Evolutionary conservation across 129 eudicot genomes (phyloP).

Genomic region (Arctium minus): DNA sequence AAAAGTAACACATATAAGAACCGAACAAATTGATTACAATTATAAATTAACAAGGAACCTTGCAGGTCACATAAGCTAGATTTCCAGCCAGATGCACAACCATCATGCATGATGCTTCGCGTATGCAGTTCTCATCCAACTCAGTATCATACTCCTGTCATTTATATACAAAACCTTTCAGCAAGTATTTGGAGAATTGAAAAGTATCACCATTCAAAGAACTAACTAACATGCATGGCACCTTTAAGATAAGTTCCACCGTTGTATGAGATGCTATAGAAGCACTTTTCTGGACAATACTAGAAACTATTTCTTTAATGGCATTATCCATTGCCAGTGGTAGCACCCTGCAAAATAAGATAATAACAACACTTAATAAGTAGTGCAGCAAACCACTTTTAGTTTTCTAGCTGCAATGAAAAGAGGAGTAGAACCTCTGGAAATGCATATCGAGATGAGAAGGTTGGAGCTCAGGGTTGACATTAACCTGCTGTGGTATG

Average conservation of each 20-base stretch:
- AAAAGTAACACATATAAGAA: background rate
- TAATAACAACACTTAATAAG: background rate
- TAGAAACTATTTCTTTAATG: constrained; percentile 46
- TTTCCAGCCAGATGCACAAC: constrained; percentile 65
- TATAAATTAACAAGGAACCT: constrained; percentile 34
- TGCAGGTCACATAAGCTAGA: constrained; percentile 63
- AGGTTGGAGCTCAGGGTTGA: constrained; percentile 30
- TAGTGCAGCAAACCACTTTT: background rate
- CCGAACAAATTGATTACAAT: background rate
- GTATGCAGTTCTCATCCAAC: constrained; percentile 47
- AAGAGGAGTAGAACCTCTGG: constrained; percentile 42
- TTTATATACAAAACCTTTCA: background rate
- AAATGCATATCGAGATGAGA: constrained; percentile 29
- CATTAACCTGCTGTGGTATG: constrained; percentile 33
- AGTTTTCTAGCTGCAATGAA: background rate
- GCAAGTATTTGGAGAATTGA: background rate
- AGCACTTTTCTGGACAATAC: constrained; percentile 47
- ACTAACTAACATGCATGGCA: constrained; percentile 17
- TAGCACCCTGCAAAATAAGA: constrained; percentile 40
- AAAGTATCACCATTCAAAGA: background rate
- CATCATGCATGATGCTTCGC: constrained; percentile 53
- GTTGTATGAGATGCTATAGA: constrained; percentile 62
- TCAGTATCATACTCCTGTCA: constrained; percentile 59
- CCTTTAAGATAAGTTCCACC: constrained; percentile 63
- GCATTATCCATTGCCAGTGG: constrained; percentile 58